Conservation (phyloP, 2,329 filamentous ascomycete species). For the Fusarium sublunatum region DNA sequence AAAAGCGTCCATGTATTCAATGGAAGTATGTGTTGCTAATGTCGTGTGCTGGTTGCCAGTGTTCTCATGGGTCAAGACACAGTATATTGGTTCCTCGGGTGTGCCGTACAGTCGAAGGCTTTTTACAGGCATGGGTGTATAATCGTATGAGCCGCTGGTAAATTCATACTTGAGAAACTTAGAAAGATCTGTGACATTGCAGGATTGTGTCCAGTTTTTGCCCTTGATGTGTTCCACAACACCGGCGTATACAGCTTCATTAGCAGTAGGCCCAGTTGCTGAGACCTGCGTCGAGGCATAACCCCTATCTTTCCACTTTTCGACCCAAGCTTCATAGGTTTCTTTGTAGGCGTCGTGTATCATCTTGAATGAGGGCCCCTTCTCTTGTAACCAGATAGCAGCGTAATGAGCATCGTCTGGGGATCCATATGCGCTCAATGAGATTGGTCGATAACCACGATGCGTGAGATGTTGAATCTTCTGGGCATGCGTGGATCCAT, state of each 20-base stretch:
- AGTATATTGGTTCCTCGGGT: slow-evolving; percentile 22
- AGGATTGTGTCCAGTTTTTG: slow-evolving; percentile 24
- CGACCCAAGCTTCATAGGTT: slow-evolving; percentile 25
- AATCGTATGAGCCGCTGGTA: not conserved
- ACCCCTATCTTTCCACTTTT: slow-evolving; percentile 1
- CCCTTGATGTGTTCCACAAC: slow-evolving; percentile 19
- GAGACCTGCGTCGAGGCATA: slow-evolving; percentile 20
- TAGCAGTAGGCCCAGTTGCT: slow-evolving; percentile 19
- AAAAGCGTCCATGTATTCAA: not conserved
- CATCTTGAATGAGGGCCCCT: slow-evolving; percentile 1
- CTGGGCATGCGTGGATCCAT: slow-evolving; percentile 1
- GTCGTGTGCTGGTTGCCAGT: slow-evolving; percentile 24
- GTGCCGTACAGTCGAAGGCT: slow-evolving; percentile 34
- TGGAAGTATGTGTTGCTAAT: not conserved
- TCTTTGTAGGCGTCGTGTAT: slow-evolving; percentile 7
- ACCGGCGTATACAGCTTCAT: slow-evolving; percentile 19
- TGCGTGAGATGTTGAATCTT: not conserved
- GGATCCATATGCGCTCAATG: slow-evolving; percentile 28
- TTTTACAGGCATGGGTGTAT: slow-evolving; percentile 13
- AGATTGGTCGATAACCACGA: slow-evolving; percentile 19
- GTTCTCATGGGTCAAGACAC: slow-evolving; percentile 33
- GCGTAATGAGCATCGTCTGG: slow-evolving; percentile 24
- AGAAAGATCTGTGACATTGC: slow-evolving; percentile 7
- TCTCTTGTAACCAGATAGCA: slow-evolving; percentile 17
- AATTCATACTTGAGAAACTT: not conserved